phyloP scores from a whole-genome alignment of 2,329 filamentous ascomycete genomes.

The Thelonectria rubi region DNA sequence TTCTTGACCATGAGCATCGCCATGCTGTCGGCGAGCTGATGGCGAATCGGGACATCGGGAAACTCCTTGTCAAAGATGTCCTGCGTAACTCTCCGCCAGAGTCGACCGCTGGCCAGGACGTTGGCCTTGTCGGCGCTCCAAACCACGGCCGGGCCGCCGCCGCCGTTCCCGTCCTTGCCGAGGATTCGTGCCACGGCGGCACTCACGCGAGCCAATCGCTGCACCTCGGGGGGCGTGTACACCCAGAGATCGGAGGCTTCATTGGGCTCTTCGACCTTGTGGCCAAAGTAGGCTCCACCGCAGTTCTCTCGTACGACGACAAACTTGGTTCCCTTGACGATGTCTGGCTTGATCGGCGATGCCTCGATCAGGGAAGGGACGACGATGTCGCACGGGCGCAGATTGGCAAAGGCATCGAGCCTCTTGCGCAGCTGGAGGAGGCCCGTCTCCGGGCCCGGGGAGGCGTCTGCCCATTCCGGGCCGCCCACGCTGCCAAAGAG shows the following conservation, averaged over 20 bases:
- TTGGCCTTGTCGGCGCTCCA: constrained; percentile 63
- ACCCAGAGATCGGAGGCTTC: constrained; percentile 58
- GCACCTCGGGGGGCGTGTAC: constrained; percentile 56
- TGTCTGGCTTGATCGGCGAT: constrained; percentile 55
- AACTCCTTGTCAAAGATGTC: constrained; percentile 54
- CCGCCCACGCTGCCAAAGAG: constrained; percentile 60
- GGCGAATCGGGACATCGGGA: constrained; percentile 52
- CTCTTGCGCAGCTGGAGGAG: constrained; percentile 51
- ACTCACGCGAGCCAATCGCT: constrained; percentile 57
- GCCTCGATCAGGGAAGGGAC: constrained; percentile 51
- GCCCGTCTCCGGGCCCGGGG: constrained; percentile 56
- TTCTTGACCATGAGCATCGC: constrained; percentile 59
- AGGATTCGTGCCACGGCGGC: constrained; percentile 54
- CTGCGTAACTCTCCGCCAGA: constrained; percentile 57
- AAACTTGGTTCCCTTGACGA: constrained; percentile 57
- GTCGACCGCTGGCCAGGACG: constrained; percentile 58
- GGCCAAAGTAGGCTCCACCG: constrained; percentile 60
- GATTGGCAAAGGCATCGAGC: constrained; percentile 59
- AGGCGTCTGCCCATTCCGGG: constrained; percentile 53
- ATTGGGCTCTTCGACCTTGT: constrained; percentile 55
- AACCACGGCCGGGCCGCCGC: constrained; percentile 50
- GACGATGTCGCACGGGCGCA: constrained; percentile 58
- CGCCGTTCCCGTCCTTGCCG: constrained; percentile 34
- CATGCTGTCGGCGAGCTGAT: constrained; percentile 59
- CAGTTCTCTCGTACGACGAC: constrained; percentile 61